Percentiles rank a stretch among this genome's conserved stretches.
Conservation (phyloP, 2,329 filamentous ascomycete genomes). For the Paracoccidioides brasiliensis region DNA sequence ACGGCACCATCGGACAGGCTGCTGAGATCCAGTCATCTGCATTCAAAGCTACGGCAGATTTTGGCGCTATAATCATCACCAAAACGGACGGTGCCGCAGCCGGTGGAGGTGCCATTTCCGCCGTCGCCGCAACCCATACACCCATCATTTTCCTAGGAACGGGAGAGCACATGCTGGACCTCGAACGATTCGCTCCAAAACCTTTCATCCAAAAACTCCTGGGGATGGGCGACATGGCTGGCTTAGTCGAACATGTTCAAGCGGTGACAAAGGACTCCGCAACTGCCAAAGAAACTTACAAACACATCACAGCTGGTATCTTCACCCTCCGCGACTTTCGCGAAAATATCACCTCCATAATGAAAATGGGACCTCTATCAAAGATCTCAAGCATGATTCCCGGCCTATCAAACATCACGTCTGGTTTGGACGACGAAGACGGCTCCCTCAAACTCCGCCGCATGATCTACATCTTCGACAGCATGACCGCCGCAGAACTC, state of each 20-base stretch:
- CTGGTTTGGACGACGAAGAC: constrained; percentile 93
- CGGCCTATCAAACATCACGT: constrained; percentile 84
- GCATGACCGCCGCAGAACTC: constrained; percentile 91
- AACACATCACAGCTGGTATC: constrained; percentile 92
- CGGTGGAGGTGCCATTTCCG: constrained; percentile 93
- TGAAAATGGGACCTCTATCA: constrained; percentile 97
- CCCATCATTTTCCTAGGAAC: constrained; percentile 98
- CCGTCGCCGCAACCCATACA: constrained; percentile 88
- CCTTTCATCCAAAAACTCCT: constrained; percentile 88
- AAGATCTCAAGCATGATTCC: constrained; percentile 99
- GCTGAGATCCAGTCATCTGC: constrained; percentile 89
- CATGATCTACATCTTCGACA: constrained; percentile 99
- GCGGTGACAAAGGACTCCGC: constrained; percentile 80
- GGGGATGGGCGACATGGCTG: constrained; percentile 94
- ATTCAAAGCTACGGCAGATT: constrained; percentile 94
- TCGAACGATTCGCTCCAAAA: constrained; percentile 84
- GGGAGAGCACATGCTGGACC: constrained; percentile 89
- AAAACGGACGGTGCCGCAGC: constrained; percentile 95
- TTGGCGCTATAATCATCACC: constrained; percentile 96
- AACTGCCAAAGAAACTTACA: constrained; percentile 83
- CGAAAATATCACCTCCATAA: constrained; percentile 92
- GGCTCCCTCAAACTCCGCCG: constrained; percentile 85
- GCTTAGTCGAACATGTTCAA: constrained; percentile 91
- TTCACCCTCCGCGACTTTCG: constrained; percentile 90
- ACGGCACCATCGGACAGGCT: constrained; percentile 91